Evolutionary conservation across 805 yeast genomes (phyloP).

Genomic region (Zygoascus biomembranicola): DNA sequence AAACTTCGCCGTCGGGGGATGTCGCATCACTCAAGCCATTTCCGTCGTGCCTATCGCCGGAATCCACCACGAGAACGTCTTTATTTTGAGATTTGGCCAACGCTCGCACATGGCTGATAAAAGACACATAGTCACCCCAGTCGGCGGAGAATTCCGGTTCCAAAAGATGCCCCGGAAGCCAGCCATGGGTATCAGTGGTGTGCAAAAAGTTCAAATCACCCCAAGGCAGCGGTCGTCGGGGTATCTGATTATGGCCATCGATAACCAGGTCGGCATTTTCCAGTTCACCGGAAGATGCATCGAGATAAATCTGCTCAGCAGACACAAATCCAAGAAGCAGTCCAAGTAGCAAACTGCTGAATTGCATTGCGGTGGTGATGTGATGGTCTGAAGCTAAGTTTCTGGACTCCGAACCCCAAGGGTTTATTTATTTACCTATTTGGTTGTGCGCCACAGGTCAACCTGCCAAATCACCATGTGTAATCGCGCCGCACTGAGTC

Average conservation of each 20-base stretch:
- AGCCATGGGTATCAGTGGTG: slow-evolving; percentile 94
- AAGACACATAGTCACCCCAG: slow-evolving; percentile 87
- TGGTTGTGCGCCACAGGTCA: not conserved
- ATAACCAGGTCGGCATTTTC: not conserved
- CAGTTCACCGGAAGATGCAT: not conserved
- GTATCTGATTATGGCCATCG: not conserved
- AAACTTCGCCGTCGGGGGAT: slow-evolving; percentile 54
- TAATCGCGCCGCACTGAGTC: no score
- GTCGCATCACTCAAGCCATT: slow-evolving; percentile 84
- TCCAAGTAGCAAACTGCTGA: not conserved
- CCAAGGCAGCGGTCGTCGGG: slow-evolving; percentile 44
- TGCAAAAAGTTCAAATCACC: slow-evolving; percentile 79
- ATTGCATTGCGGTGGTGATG: not conserved
- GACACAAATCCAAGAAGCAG: not conserved
- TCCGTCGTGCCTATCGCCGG: slow-evolving; percentile 94
- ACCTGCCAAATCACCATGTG: not conserved
- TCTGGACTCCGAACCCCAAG: not conserved
- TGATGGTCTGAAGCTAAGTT: not conserved
- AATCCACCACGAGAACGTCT: slow-evolving; percentile 71
- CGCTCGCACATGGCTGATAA: slow-evolving; percentile 43
- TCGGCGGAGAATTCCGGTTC: slow-evolving; percentile 73
- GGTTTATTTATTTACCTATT: not conserved
- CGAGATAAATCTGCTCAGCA: not conserved
- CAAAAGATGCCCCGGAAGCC: slow-evolving; percentile 85
- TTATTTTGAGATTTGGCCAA: slow-evolving; percentile 38